Evolutionary conservation across 23 red algal genomes (phyloP), one percentile per base, ranked within the genome.

Genomic region (Gracilaria caudata): DNA sequence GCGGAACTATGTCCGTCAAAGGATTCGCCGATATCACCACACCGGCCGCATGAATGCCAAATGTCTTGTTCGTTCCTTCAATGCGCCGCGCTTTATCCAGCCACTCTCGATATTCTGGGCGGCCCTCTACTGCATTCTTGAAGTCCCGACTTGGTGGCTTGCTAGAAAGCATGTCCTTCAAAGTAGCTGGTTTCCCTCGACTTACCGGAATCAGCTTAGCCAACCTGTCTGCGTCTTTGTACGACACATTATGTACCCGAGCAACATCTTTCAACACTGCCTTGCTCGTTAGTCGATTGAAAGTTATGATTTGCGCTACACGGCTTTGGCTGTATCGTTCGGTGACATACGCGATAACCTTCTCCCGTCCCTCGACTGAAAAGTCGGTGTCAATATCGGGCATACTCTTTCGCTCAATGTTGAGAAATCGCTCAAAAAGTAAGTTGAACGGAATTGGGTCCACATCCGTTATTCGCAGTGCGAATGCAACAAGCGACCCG

Each of bases 351-450:
- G 64, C 64, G 56, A 98, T 98, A 3, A 98, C 80, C 75, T 80
- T 72, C 35, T 98, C 96, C 49, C 93, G 72, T 44, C 96, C 96
- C 2, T 79, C 78, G 46, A 98, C 89, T 4, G 85, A 92, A 83
- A 98, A 95, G 76, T 98, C 96, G 3, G 93, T 95, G 71, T 98
- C 96, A 78, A 95, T 95, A 64, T 98, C 96, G 8, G 96, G 96
- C 86, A 98, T 91, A 40, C 91, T 94, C 63, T 44, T 84, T 68
- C 96, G 84, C 60, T 98, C 96, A 29, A 89, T 89, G 54, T 95
- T 98, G 25, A 98, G 78, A 86, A 98, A 98, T 20, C 96, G 73
- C 79, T 98, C 96, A 66, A 98, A 98, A 38, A 98, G 81, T 28
- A 98, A 77, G 63, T 90, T 92, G 73, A 95, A 90, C 26, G 51